Conservation (phyloP, 495 filamentous ascomycete species). For the Venustampulla echinocandica region DNA sequence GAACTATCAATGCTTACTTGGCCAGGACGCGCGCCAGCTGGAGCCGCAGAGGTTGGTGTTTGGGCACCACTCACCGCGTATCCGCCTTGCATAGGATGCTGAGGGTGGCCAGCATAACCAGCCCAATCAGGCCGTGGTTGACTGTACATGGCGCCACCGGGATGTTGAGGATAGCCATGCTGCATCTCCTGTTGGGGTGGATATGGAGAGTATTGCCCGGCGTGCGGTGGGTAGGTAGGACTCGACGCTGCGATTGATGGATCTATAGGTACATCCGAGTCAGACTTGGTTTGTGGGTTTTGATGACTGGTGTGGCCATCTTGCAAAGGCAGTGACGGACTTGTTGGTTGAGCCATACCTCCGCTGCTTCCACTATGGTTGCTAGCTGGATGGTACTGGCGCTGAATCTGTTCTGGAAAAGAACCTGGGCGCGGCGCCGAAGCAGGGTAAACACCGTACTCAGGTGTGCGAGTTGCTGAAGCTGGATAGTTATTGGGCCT, state of each 20-base stretch:
- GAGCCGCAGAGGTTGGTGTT: constrained; percentile 44
- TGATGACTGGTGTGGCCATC: constrained; percentile 64
- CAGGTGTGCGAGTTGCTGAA: constrained; percentile 77
- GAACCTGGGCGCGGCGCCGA: constrained; percentile 71
- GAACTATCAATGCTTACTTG: constrained; percentile 58
- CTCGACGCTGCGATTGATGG: constrained; percentile 88
- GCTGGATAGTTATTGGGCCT: constrained; percentile 62
- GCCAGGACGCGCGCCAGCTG: constrained; percentile 52
- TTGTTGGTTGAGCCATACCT: constrained; percentile 96
- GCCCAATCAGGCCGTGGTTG: constrained; percentile 73
- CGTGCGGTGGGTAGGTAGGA: constrained; percentile 73
- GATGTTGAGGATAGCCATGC: constrained; percentile 55
- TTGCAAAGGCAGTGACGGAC: constrained; percentile 82
- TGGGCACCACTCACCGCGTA: constrained; percentile 54
- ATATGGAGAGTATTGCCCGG: constrained; percentile 70
- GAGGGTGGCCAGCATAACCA: constrained; percentile 57
- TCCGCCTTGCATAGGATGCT: constrained; percentile 48
- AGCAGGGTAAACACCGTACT: constrained; percentile 74
- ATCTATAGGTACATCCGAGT: constrained; percentile 98
- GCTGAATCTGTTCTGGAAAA: constrained; percentile 68
- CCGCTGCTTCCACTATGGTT: constrained; percentile 66
- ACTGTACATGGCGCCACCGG: constrained; percentile 49
- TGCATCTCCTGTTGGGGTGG: constrained; percentile 78
- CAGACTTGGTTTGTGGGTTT: constrained; percentile 72
- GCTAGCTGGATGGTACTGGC: constrained; percentile 63